Conservation (phyloP, 2,329 filamentous ascomycete species). For the Dothiorella sarmentorum region DNA sequence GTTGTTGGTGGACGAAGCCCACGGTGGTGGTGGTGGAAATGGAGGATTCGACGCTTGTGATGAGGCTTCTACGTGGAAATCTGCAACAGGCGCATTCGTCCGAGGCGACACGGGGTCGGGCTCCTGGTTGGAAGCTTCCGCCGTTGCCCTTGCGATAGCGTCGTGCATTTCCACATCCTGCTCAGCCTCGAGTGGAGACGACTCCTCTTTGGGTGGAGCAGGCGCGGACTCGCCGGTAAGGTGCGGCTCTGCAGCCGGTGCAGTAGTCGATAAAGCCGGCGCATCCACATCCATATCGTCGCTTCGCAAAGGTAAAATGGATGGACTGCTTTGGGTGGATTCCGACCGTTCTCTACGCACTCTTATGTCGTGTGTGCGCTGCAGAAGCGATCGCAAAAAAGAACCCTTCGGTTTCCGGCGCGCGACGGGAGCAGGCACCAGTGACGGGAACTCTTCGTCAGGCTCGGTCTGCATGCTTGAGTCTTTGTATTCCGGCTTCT, state of each 20-base stretch:
- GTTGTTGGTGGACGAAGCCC: constrained; percentile 22
- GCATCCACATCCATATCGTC: constrained; percentile 16
- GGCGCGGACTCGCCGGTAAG: constrained; percentile 25
- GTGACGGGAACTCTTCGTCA: constrained; percentile 36
- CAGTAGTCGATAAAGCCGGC: background rate
- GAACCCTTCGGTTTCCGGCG: constrained; percentile 26
- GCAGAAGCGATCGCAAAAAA: constrained; percentile 37
- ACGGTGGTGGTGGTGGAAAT: constrained; percentile 30
- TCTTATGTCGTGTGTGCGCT: constrained; percentile 37
- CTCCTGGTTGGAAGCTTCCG: background rate
- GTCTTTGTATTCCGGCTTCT: constrained; percentile 27
- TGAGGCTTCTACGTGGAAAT: constrained; percentile 21
- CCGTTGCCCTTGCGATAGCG: constrained; percentile 20
- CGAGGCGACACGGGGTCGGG: constrained; percentile 13
- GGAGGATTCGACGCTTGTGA: constrained; percentile 29
- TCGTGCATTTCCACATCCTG: constrained; percentile 50
- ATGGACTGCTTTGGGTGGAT: constrained; percentile 29
- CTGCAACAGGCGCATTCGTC: constrained; percentile 24
- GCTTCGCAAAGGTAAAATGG: background rate
- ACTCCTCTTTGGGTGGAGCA: constrained; percentile 12
- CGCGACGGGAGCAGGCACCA: constrained; percentile 32
- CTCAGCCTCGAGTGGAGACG: constrained; percentile 19
- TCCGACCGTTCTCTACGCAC: constrained; percentile 35
- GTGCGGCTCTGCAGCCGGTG: constrained; percentile 11
- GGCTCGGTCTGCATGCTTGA: constrained; percentile 41